These are phyloP conservation scores for Solanum okadae DNA, from an alignment of 257 asterid genomes.

Conservation along the genomic window DNA sequence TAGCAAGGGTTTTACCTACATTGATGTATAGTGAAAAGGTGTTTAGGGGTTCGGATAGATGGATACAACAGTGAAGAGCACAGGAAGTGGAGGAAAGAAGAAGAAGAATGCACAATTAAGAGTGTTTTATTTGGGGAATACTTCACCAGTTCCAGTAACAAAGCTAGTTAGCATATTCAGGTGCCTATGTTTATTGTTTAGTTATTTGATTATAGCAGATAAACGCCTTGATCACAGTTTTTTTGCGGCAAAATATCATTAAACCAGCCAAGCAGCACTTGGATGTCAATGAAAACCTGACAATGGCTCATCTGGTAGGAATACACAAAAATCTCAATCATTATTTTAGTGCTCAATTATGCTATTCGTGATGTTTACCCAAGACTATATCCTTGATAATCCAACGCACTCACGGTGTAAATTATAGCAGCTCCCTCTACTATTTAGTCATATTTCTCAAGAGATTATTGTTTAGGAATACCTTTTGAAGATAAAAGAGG, in stretches of 20 bases:
- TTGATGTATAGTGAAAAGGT: neutral
- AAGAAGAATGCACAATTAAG: too few relatives aligned
- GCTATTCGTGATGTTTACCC: too few relatives aligned
- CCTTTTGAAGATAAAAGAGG: too few relatives aligned
- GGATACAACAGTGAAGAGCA: too few relatives aligned
- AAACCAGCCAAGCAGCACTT: neutral
- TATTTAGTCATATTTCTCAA: too few relatives aligned
- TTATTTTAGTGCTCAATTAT: neutral
- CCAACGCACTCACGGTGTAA: neutral
- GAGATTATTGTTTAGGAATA: too few relatives aligned
- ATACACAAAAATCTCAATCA: neutral
- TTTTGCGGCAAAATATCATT: neutral
- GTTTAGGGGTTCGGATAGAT: too few relatives aligned
- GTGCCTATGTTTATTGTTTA: neutral
- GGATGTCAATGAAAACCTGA: neutral
- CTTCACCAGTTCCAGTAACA: too few relatives aligned
- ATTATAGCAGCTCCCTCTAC: neutral
- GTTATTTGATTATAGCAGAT: neutral
- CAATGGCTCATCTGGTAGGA: neutral
- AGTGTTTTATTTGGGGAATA: neutral
- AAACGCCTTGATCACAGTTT: neutral
- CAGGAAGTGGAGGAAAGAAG: too few relatives aligned
- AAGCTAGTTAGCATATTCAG: neutral
- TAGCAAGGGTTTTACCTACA: conserved; percentile 31
- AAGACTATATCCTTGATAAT: neutral